These are phyloP conservation scores for Solanum appendiculatum DNA, from an alignment of 257 asterid genomes.

Conservation along the genomic window DNA sequence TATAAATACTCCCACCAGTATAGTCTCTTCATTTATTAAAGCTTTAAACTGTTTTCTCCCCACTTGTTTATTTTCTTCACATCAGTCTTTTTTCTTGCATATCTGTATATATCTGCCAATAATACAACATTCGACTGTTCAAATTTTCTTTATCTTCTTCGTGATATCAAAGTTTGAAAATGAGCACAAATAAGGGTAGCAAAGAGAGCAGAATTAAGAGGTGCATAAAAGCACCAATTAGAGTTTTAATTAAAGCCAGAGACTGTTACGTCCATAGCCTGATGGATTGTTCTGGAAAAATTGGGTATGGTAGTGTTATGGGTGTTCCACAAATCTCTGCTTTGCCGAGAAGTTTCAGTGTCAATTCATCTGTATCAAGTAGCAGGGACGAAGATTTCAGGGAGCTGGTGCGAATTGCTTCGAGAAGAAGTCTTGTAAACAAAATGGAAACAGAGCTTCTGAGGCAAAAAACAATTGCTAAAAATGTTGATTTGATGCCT, in stretches of 20 bases:
- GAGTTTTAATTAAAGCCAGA: not conserved
- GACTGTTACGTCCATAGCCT: not conserved
- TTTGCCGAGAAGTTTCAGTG: constrained; percentile 8
- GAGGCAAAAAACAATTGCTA: not conserved
- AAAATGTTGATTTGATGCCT: constrained; percentile 1
- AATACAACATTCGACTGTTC: not conserved
- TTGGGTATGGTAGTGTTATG: not conserved
- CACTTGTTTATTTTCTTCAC: not conserved
- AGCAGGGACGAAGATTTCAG: constrained; percentile 1
- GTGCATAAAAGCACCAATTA: constrained; percentile 2
- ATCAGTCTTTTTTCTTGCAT: not conserved
- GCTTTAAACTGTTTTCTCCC: not conserved
- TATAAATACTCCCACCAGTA: not conserved
- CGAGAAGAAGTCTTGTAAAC: not conserved
- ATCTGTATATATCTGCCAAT: not conserved
- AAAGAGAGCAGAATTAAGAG: not conserved
- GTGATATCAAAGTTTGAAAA: not conserved
- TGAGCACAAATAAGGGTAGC: not conserved
- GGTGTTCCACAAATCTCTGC: not conserved
- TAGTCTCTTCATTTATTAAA: not conserved
- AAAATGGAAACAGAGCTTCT: not conserved
- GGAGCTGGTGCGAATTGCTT: not conserved
- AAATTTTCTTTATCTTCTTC: not conserved
- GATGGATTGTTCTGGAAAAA: not conserved
- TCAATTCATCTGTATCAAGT: not conserved